Evolutionary conservation across 352 stramenopile species (phyloP), one percentile per base, ranked within the genome.

Genomic region (Pythium rhizo-oryzae): DNA sequence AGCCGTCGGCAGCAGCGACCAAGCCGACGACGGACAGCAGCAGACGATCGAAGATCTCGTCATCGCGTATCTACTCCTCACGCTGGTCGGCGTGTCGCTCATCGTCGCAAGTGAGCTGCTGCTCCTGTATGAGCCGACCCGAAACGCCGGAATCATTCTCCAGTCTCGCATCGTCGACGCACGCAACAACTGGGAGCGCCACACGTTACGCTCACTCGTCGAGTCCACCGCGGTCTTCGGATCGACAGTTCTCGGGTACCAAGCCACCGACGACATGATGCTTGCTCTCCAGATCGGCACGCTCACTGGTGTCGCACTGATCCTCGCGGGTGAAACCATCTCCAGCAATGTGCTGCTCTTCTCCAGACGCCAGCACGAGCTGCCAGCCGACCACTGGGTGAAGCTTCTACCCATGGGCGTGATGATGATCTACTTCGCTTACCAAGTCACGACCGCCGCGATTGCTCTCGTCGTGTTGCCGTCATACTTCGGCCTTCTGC

Each of bases 41-140:
- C 67, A 81, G 62, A 80, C 75, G 0, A 72, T 89, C 33, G 81
- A 90, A 50, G 80, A 89, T 51, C 62, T 92, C 13, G 83, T 87
- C 37, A 84, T 89, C 51, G 83, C 85, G 51, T 94, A 85, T 53
- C 44, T 93, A 46, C 61, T 93, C 28, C 92, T 88, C 30, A 90
- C 81, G 11, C 77, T 95, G 1, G 81, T 94, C 9, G 84, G 85
- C 4, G 72, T 90, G 9, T 93, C 84, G 41, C 71, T 93, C 13
- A 87, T 94, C 35, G 77, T 95, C 44, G 82, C 83, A 23, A 93
- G 87, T 68, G 82, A 95, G 52, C 62, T 93, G 39, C 65, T 95
- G 57, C 71, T 93, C 24, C 55, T 93, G 18, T 95, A 88, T 60
- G 74, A 77, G 18, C 82, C 85, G 0, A 92, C 87, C 18, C 72